These are phyloP conservation scores for Artomyces pyxidatus DNA, from an alignment of 768 basidiomycete genomes.

Conservation along the genomic window DNA sequence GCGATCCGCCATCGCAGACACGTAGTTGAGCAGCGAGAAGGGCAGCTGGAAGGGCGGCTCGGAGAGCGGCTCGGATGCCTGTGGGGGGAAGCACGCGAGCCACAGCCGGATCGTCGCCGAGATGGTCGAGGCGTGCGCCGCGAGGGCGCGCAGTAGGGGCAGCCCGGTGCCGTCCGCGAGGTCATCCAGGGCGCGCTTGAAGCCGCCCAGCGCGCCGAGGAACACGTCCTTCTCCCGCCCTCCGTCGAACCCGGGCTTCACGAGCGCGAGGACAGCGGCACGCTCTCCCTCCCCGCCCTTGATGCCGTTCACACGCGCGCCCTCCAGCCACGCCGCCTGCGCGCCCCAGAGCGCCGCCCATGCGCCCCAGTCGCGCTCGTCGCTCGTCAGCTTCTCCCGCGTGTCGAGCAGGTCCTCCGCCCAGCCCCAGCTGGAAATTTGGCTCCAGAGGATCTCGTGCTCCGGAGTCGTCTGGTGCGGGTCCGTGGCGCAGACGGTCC, in stretches of 20 bases:
- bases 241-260: constrained; percentile 35
- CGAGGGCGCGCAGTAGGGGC: constrained; percentile 23
- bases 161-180: constrained; percentile 11
- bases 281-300: constrained; percentile 62
- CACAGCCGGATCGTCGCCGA: constrained; percentile 51
- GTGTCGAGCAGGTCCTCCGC: constrained; percentile 42
- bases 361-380: constrained; percentile 16
- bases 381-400: constrained; percentile 26
- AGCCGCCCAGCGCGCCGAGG: constrained; percentile 12
- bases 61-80: constrained; percentile 28
- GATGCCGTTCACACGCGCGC: constrained; percentile 62
- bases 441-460: constrained; percentile 89
- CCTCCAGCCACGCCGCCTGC: constrained; percentile 67
- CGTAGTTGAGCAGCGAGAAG: constrained; percentile 43
- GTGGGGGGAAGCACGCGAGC: constrained; percentile 49
- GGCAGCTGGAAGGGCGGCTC: constrained; percentile 58
- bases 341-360: constrained; percentile 41
- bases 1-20: constrained; percentile 41
- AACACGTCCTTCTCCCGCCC: constrained; percentile 22
- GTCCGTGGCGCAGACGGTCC: constrained; percentile 82
- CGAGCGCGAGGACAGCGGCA: constrained; percentile 21
- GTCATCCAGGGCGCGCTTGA: constrained; percentile 13
- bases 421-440: constrained; percentile 77
- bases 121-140: constrained; percentile 30
- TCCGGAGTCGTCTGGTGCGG: constrained; percentile 81